phyloP scores from a whole-genome alignment of 148 eudicot genomes.

The Salicornia ramosissima region DNA sequence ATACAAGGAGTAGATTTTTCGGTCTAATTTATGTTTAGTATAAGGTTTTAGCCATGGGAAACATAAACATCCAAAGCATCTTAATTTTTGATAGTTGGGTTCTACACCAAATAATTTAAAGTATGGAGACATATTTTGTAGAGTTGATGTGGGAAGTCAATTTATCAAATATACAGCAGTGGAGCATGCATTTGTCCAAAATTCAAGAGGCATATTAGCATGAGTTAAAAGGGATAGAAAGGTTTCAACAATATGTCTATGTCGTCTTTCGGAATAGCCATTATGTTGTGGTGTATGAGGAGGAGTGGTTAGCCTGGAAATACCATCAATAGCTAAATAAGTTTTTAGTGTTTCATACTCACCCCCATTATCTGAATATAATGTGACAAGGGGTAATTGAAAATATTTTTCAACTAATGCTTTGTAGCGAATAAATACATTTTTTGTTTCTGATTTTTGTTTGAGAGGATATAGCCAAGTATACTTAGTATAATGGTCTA shows the following conservation, averaged over 20 bases:
- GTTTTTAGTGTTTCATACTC: neutral
- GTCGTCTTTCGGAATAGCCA: too few species aligned
- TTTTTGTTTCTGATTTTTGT: neutral
- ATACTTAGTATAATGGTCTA: constrained; percentile 6
- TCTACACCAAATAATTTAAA: too few species aligned
- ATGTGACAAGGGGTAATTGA: neutral
- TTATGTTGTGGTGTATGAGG: neutral
- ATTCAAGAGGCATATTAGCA: too few species aligned
- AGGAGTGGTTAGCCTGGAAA: neutral
- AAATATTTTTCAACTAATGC: neutral
- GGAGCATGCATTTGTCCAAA: too few species aligned
- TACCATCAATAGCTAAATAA: neutral
- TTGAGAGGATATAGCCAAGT: constrained; percentile 9
- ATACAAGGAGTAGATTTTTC: too few species aligned
- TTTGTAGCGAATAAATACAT: neutral
- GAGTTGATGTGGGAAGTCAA: too few species aligned
- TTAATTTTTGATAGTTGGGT: neutral
- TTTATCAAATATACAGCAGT: too few species aligned
- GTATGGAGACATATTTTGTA: neutral
- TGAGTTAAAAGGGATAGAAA: too few species aligned
- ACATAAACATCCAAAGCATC: too few species aligned
- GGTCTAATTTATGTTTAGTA: too few species aligned
- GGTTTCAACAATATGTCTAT: too few species aligned
- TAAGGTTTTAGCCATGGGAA: too few species aligned
- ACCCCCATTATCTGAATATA: constrained; percentile 9